Evolutionary conservation across 441 rosid species (phyloP).

Genomic region (Dalechampia spathulata): DNA sequence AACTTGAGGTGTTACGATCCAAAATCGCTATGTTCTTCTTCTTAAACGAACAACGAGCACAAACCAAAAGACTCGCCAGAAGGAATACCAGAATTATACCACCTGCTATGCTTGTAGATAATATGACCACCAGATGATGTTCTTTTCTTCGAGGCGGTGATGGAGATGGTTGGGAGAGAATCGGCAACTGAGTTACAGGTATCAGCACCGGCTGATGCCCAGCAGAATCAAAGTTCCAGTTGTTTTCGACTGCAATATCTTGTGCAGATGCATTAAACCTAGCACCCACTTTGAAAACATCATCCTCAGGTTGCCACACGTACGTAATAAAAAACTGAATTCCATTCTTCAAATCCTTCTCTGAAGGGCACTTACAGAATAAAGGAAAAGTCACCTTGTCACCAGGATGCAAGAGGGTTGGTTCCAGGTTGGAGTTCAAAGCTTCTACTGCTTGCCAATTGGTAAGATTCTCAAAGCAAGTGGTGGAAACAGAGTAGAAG

Average conservation of each 20-base stretch:
- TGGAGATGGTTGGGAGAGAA: slow-evolving; percentile 26
- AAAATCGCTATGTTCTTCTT: slow-evolving; percentile 23
- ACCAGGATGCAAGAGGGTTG: slow-evolving; percentile 33
- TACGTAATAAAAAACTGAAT: slow-evolving; percentile 37
- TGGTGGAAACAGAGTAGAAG: slow-evolving; percentile 36
- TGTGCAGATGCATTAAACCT: slow-evolving; percentile 28
- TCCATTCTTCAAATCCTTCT: slow-evolving; percentile 22
- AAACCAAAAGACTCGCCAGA: slow-evolving; percentile 18
- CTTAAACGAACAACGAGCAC: not conserved
- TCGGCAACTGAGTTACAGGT: slow-evolving; percentile 42
- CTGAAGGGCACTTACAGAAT: slow-evolving; percentile 54
- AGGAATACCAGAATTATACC: slow-evolving; percentile 20
- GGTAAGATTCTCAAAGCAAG: slow-evolving; percentile 38
- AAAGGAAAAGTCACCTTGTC: slow-evolving; percentile 40
- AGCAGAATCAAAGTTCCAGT: slow-evolving; percentile 26
- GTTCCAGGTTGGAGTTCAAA: slow-evolving; percentile 32
- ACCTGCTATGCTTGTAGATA: slow-evolving; percentile 15
- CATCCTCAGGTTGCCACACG: slow-evolving; percentile 46
- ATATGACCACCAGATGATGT: slow-evolving; percentile 14
- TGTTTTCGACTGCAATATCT: slow-evolving; percentile 35
- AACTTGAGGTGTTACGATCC: slow-evolving; percentile 20
- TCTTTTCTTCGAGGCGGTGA: slow-evolving; percentile 15
- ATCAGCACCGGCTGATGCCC: slow-evolving; percentile 36
- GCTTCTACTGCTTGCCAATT: slow-evolving; percentile 31
- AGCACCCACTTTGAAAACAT: slow-evolving; percentile 29